These are phyloP conservation scores for Leishmania arabica DNA, from an alignment of 208 protist species.

Conservation along the genomic window DNA sequence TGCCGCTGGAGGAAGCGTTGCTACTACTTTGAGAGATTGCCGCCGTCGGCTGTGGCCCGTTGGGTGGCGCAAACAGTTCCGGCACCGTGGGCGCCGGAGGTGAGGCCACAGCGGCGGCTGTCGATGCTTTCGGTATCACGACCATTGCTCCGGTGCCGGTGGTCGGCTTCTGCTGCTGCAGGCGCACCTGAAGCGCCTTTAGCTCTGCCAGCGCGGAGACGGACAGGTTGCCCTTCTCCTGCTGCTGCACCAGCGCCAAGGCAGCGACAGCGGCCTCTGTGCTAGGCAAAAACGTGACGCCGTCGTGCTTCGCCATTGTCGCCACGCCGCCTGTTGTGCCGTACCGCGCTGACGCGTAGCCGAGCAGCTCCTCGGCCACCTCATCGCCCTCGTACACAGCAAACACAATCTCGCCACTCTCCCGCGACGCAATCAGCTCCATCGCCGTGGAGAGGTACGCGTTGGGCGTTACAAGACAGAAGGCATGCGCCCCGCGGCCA, in stretches of 20 bases:
- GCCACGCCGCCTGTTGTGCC: conserved; percentile 40
- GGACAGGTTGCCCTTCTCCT: conserved; percentile 56
- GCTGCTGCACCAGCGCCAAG: conserved; percentile 50
- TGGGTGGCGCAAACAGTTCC: neutral
- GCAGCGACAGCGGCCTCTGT: conserved; percentile 42
- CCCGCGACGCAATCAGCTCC: conserved; percentile 39
- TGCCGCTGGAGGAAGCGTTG: neutral
- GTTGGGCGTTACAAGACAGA: conserved; percentile 56
- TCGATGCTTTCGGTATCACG: conserved; percentile 5
- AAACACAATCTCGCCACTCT: conserved; percentile 56
- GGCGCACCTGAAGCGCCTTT: conserved; percentile 43
- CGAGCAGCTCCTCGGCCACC: conserved; percentile 68
- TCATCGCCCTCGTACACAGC: conserved; percentile 62
- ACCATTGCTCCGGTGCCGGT: conserved; percentile 14
- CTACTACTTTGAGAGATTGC: neutral
- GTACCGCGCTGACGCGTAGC: conserved; percentile 33
- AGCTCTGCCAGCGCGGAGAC: conserved; percentile 56
- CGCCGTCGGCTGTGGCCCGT: neutral
- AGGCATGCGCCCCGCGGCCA: conserved; percentile 4
- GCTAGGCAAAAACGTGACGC: conserved; percentile 55
- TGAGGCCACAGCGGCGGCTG: neutral
- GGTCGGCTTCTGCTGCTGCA: conserved; percentile 23
- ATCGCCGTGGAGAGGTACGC: conserved; percentile 70
- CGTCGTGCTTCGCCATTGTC: conserved; percentile 41
- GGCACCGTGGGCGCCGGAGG: neutral